These are phyloP conservation scores for Cryptococcus sp. DNA, from an alignment of 1,284 basidiomycete species.

Conservation along the genomic window DNA sequence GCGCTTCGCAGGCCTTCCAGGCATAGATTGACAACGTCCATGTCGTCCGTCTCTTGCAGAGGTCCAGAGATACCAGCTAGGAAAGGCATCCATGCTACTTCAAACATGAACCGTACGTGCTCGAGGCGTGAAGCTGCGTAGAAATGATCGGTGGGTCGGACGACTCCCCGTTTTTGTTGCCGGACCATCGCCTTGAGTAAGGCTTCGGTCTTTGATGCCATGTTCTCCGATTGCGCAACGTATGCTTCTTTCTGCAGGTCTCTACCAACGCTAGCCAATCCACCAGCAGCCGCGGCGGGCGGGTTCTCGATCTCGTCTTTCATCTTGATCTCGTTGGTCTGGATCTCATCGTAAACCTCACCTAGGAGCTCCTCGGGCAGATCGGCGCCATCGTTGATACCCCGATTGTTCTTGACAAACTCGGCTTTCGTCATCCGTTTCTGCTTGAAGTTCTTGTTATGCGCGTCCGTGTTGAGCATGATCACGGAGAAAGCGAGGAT, in stretches of 20 bases:
- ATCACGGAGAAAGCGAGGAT: constrained; percentile 91
- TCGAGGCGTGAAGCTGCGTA: constrained; percentile 93
- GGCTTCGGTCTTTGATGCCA: constrained; percentile 95
- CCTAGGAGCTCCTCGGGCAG: constrained; percentile 80
- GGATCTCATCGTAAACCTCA: constrained; percentile 84
- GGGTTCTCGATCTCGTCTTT: constrained; percentile 85
- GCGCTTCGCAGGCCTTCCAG: constrained; percentile 91
- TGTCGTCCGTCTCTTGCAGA: constrained; percentile 86
- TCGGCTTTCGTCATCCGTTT: constrained; percentile 83
- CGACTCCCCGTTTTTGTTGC: constrained; percentile 69
- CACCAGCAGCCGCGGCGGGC: constrained; percentile 60
- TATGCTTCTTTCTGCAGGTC: constrained; percentile 94
- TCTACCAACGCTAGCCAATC: constrained; percentile 82
- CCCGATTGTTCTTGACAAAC: constrained; percentile 89
- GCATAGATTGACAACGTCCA: constrained; percentile 87
- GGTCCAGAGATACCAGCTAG: constrained; percentile 89
- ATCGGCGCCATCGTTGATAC: constrained; percentile 86
- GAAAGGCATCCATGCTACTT: constrained; percentile 96
- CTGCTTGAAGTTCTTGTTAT: constrained; percentile 89
- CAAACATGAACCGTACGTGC: constrained; percentile 96
- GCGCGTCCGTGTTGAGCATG: constrained; percentile 92
- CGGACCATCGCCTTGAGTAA: constrained; percentile 87
- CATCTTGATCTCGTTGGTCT: constrained; percentile 91
- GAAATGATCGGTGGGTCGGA: constrained; percentile 74
- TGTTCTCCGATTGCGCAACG: constrained; percentile 87